Evolutionary conservation across 257 asterid genomes (phyloP).

Genomic region (Nicotiana tomentosiformis): DNA sequence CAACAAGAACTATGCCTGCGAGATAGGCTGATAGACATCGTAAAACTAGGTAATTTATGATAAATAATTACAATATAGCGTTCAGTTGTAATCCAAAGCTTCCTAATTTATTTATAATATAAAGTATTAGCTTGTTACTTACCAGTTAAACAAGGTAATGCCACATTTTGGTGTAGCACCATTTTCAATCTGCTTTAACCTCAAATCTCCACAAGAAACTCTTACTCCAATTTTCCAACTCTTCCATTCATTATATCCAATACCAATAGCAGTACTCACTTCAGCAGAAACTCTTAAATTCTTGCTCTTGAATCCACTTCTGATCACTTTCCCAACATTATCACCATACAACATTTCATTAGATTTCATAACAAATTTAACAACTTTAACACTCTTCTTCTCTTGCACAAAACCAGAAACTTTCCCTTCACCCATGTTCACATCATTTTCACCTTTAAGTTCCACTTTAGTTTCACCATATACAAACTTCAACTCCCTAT

Average conservation of each 20-base stretch:
- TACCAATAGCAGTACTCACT: slow-evolving; percentile 22
- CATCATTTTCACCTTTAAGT: slow-evolving; percentile 14
- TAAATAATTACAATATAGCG: no score
- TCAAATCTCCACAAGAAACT: slow-evolving; percentile 22
- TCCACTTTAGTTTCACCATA: slow-evolving; percentile 22
- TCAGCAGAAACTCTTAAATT: slow-evolving; percentile 22
- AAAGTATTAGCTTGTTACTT: not conserved
- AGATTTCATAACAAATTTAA: slow-evolving; percentile 11
- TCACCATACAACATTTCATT: slow-evolving; percentile 9
- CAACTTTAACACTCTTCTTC: slow-evolving; percentile 16
- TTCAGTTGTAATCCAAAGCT: no score
- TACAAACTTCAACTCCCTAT: slow-evolving; percentile 22
- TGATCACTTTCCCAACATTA: slow-evolving; percentile 14
- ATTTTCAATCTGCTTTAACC: slow-evolving; percentile 12
- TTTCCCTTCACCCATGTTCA: slow-evolving; percentile 21
- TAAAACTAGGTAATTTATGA: no score
- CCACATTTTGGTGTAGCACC: slow-evolving; percentile 26
- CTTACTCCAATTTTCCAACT: slow-evolving; percentile 12
- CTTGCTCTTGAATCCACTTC: slow-evolving; percentile 23
- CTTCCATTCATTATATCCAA: slow-evolving; percentile 22
- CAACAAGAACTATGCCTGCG: no score
- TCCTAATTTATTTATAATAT: no score
- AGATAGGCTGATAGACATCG: no score
- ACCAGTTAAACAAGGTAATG: slow-evolving; percentile 27
- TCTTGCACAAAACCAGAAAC: slow-evolving; percentile 26